phyloP scores from a whole-genome alignment of 495 filamentous ascomycete species.

The Neurospora sublineolata region DNA sequence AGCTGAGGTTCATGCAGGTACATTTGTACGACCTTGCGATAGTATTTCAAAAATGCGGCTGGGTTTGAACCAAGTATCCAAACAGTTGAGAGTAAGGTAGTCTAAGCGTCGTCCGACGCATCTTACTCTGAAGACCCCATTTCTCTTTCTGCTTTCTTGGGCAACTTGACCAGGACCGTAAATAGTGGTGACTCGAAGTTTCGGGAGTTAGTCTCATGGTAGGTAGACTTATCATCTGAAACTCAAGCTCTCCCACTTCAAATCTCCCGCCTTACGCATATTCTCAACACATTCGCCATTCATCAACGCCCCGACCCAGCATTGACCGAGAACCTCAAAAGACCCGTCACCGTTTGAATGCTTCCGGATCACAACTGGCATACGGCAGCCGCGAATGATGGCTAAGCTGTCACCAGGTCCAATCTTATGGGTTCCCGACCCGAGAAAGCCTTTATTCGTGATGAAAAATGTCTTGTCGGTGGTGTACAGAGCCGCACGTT shows the following conservation, averaged over 20 bases:
- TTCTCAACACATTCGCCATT: background rate
- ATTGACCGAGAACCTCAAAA: background rate
- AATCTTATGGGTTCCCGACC: background rate
- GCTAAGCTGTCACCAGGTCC: background rate
- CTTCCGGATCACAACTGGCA: background rate
- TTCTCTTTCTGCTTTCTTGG: background rate
- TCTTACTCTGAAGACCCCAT: background rate
- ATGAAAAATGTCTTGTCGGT: background rate
- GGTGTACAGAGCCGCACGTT: background rate
- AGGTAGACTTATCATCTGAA: background rate
- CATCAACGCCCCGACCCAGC: background rate
- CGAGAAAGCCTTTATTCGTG: background rate
- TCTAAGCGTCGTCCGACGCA: background rate
- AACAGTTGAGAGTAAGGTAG: too few relatives aligned
- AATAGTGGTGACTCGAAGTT: background rate
- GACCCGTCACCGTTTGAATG: background rate
- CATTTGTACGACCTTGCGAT: background rate
- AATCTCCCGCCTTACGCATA: background rate
- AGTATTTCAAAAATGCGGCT: rapidly evolving
- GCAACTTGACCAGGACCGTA: background rate
- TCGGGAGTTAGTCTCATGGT: background rate
- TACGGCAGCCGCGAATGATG: background rate
- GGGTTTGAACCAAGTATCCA: too few relatives aligned
- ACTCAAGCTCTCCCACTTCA: background rate
- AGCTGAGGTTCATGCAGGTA: background rate